phyloP scores from a whole-genome alignment of 176 grass and related monocot genomes.

The Carex cristatella region DNA sequence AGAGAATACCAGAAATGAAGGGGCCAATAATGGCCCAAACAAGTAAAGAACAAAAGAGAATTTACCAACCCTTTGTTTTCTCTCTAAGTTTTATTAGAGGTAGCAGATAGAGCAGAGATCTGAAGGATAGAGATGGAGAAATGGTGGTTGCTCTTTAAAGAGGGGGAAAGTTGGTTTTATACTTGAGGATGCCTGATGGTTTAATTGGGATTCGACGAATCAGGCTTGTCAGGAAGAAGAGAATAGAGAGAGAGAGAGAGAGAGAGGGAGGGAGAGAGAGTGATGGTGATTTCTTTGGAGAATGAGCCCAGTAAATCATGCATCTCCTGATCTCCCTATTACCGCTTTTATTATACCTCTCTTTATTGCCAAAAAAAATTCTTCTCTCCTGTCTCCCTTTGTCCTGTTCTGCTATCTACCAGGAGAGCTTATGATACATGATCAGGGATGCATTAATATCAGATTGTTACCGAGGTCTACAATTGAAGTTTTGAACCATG shows the following conservation, averaged over 20 bases:
- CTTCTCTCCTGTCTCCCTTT: slow-evolving; percentile 22
- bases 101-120: background rate
- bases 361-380: slow-evolving; percentile 17
- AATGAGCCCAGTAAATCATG: slow-evolving; percentile 1
- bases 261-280: background rate
- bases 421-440: slow-evolving; percentile 21
- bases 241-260: background rate
- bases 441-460: background rate
- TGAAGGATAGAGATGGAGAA: slow-evolving; percentile 2
- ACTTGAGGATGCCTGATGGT: slow-evolving; percentile 14
- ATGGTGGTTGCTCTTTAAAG: slow-evolving; percentile 24
- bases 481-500: background rate
- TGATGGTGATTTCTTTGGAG: slow-evolving; percentile 17
- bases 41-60: slow-evolving; percentile 18
- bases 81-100: slow-evolving; percentile 15
- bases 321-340: slow-evolving; percentile 4
- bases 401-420: slow-evolving; percentile 5
- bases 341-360: background rate
- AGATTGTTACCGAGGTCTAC: background rate
- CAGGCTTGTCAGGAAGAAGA: slow-evolving; percentile 17
- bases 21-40: background rate
- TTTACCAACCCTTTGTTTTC: slow-evolving; percentile 20
- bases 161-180: slow-evolving; percentile 18
- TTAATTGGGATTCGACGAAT: slow-evolving; percentile 30
- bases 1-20: slow-evolving; percentile 6